phyloP scores from a whole-genome alignment of 2,329 filamentous ascomycete species.

The Cadophora gregata region DNA sequence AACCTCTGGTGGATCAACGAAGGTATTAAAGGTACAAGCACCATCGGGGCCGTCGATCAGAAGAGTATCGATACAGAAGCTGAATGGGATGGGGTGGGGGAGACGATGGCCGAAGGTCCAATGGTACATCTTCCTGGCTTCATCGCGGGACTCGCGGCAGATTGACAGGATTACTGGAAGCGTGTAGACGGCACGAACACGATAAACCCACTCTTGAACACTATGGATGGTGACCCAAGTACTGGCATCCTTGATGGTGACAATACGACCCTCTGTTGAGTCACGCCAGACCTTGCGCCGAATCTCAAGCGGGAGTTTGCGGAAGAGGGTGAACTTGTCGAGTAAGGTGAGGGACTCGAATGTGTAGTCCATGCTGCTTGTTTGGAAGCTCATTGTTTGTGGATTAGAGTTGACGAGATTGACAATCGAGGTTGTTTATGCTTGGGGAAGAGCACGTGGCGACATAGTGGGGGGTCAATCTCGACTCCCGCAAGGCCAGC shows the following conservation, averaged over 20 bases:
- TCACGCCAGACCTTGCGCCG: constrained; percentile 17
- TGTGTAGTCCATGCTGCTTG: neutral
- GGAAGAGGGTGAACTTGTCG: constrained; percentile 13
- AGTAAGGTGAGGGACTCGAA: neutral
- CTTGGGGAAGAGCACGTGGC: neutral
- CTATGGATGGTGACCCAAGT: neutral
- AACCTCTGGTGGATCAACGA: neutral
- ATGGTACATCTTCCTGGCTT: constrained; percentile 16
- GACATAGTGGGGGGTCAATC: too few relatives aligned
- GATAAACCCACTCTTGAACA: neutral
- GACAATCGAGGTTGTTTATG: neutral
- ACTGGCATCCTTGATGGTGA: constrained; percentile 12
- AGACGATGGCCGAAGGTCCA: constrained; percentile 12
- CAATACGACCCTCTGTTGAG: constrained; percentile 8
- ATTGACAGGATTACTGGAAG: neutral
- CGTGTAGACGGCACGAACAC: constrained; percentile 8
- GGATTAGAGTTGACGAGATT: neutral
- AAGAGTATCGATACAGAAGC: constrained; percentile 16
- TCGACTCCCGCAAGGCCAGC: too few relatives aligned
- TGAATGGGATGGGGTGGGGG: constrained; percentile 16
- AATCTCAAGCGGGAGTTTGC: constrained; percentile 17
- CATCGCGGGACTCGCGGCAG: constrained; percentile 13
- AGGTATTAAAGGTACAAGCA: constrained; percentile 8
- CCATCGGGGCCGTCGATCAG: constrained; percentile 18
- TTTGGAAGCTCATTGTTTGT: neutral